Evolutionary conservation across 352 stramenopile genomes (phyloP), one percentile per base, ranked within the genome.

Genomic region (Globisporangium viniferum): DNA sequence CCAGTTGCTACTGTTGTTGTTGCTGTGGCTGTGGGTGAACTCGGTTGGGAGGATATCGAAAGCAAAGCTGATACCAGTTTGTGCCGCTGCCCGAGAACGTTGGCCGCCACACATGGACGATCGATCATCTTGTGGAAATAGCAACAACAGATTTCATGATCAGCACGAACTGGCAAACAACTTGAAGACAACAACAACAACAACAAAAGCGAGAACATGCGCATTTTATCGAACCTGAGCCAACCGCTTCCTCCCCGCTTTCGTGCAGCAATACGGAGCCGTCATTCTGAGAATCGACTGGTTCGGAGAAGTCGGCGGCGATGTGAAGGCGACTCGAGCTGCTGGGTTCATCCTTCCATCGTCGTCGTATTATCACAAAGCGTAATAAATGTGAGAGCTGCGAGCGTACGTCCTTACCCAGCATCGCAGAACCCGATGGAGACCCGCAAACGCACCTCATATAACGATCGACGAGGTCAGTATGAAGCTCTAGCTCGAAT

Each of bases 111-210:
- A 24, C 75, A 69, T 10, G 75, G 71, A 8, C 60, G 49, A 14
- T 72, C 66, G 18, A 80, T 41, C 73, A 72, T 76, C 73, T 82
- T 15, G 24, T 31, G n/a, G 31, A 66, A 56, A 57, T 8, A 58
- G 1, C 46, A 48, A 22, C 7, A 31, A 22, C 20, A 22, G 20
- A 2, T 27, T 7, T 44, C 31, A 36, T 58, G 33, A 10, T 9
- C 36, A 64, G 14, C 14, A 3, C 14, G 27, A 22, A 44, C 29
- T 33, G 8, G 15, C 22, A 31, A 12, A 2, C 15, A 46, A 62
- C 22, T 20, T 24, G 29, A 48, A n/a, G 41, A 49, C 20, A 15
- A n/a, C 24, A 24, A 24, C 24, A 24, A 24, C 24, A 24, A 24
- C 24, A 24, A 24, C 24, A n/a, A n/a, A 33, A 33, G 31, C 31